A percentile compares a stretch with the other conserved stretches of the same genome.
Evolutionary conservation across 805 yeast genomes (phyloP).

Genomic region (Hanseniaspora pseudoguilliermondii): DNA sequence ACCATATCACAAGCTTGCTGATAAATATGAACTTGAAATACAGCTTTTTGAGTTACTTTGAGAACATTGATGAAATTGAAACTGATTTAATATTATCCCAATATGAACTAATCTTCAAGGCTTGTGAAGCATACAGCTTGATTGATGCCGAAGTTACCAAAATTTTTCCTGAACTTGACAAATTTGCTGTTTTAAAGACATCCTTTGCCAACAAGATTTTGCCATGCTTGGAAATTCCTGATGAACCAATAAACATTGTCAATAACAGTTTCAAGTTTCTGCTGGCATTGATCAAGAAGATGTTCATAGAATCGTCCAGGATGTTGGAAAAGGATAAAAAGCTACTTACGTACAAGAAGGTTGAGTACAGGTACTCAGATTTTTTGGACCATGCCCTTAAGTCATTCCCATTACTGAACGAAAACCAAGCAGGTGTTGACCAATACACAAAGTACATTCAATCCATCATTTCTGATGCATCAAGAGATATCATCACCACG

Average conservation of each 20-base stretch:
- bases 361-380: background rate
- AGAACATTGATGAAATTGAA: background rate
- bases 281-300: constrained; percentile 41
- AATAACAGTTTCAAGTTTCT: constrained; percentile 47
- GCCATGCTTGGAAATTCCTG: constrained; percentile 79
- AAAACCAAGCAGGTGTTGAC: constrained; percentile 55
- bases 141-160: constrained; percentile 1
- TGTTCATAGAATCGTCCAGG: constrained; percentile 60
- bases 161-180: constrained; percentile 2
- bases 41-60: background rate
- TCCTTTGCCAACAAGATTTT: constrained; percentile 67
- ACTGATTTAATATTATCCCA: background rate
- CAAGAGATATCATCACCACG: constrained; percentile 48
- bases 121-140: constrained; percentile 6
- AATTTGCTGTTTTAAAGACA: constrained; percentile 36
- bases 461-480: constrained; percentile 66
- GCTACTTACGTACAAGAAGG: background rate
- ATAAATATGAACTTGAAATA: background rate
- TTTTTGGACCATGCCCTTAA: constrained; percentile 19
- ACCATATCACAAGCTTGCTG: background rate
- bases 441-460: constrained; percentile 81
- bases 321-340: background rate
- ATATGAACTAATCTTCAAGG: background rate
- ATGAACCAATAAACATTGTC: constrained; percentile 50
- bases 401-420: constrained; percentile 74